These are phyloP conservation scores for Takashimella koratensis DNA, from an alignment of 1,284 basidiomycete species.

Conservation along the genomic window DNA sequence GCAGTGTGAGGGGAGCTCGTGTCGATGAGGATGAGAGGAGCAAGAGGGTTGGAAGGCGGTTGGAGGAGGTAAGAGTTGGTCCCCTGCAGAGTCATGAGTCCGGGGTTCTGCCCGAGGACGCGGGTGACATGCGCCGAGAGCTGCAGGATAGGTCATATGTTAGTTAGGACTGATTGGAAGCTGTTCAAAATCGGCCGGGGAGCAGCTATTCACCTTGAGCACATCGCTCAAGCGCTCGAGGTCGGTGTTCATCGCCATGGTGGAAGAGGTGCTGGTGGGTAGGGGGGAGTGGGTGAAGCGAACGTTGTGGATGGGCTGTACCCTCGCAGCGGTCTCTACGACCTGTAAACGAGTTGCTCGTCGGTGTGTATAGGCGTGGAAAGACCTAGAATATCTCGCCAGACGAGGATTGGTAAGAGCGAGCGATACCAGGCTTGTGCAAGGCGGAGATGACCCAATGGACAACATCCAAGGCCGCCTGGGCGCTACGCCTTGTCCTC, in stretches of 20 bases:
- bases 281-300: too few relatives aligned
- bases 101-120: slow-evolving; percentile 70
- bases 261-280: too few relatives aligned
- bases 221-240: slow-evolving; percentile 32
- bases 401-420: too few relatives aligned
- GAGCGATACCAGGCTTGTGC: too few relatives aligned
- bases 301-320: too few relatives aligned
- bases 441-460: too few relatives aligned
- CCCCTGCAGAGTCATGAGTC: slow-evolving; percentile 88
- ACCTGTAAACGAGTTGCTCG: too few relatives aligned
- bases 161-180: neutral
- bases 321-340: too few relatives aligned
- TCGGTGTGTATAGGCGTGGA: too few relatives aligned
- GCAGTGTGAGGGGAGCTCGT: slow-evolving; percentile 70
- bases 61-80: slow-evolving; percentile 88
- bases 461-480: too few relatives aligned
- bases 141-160: slow-evolving; percentile 16
- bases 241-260: slow-evolving; percentile 4
- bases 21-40: slow-evolving; percentile 78
- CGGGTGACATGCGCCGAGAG: slow-evolving; percentile 48
- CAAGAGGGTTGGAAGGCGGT: slow-evolving; percentile 53
- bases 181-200: neutral
- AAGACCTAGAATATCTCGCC: too few relatives aligned
- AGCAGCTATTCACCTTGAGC: slow-evolving; percentile 24
- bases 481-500: too few relatives aligned